These are phyloP conservation scores for Torulaspora maleeae DNA, from an alignment of 805 yeast genomes.

Conservation along the genomic window DNA sequence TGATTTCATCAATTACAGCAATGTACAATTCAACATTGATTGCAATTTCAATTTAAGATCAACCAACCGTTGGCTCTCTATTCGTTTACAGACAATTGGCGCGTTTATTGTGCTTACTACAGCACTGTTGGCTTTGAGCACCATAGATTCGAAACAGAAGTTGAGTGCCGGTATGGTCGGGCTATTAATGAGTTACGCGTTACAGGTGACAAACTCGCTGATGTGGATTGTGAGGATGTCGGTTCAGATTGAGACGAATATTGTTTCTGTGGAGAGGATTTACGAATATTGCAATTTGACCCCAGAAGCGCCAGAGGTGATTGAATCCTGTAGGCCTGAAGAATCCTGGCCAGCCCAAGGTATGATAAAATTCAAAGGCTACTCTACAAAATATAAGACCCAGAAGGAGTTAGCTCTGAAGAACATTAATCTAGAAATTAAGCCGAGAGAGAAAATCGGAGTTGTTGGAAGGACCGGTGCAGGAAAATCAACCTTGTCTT, in stretches of 20 bases:
- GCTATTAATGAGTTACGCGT: slow-evolving; percentile 58
- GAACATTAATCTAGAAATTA: slow-evolving; percentile 43
- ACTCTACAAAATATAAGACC: slow-evolving; percentile 54
- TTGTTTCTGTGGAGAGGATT: slow-evolving; percentile 65
- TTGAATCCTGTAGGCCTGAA: slow-evolving; percentile 44
- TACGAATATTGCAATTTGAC: slow-evolving; percentile 50
- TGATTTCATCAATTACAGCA: slow-evolving; percentile 46
- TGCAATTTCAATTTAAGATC: slow-evolving; percentile 49
- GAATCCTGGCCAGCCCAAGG: slow-evolving; percentile 55
- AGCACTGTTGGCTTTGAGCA: slow-evolving; percentile 43
- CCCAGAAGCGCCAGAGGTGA: slow-evolving; percentile 45
- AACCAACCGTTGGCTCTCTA: slow-evolving; percentile 61
- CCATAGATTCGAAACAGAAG: slow-evolving; percentile 39
- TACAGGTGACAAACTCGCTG: slow-evolving; percentile 51
- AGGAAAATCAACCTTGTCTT: slow-evolving; percentile 60
- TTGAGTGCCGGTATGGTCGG: slow-evolving; percentile 59
- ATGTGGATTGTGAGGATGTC: slow-evolving; percentile 54
- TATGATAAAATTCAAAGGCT: slow-evolving; percentile 44
- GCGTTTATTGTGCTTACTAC: slow-evolving; percentile 50
- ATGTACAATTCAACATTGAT: slow-evolving; percentile 47
- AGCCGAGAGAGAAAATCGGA: slow-evolving; percentile 59
- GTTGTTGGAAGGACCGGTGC: slow-evolving; percentile 79
- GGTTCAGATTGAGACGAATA: slow-evolving; percentile 59
- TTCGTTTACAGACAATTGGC: slow-evolving; percentile 58
- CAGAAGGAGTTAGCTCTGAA: slow-evolving; percentile 57